Evolutionary conservation across 2,329 filamentous ascomycete genomes (phyloP).

Genomic region (Mycosphaerella sp.): DNA sequence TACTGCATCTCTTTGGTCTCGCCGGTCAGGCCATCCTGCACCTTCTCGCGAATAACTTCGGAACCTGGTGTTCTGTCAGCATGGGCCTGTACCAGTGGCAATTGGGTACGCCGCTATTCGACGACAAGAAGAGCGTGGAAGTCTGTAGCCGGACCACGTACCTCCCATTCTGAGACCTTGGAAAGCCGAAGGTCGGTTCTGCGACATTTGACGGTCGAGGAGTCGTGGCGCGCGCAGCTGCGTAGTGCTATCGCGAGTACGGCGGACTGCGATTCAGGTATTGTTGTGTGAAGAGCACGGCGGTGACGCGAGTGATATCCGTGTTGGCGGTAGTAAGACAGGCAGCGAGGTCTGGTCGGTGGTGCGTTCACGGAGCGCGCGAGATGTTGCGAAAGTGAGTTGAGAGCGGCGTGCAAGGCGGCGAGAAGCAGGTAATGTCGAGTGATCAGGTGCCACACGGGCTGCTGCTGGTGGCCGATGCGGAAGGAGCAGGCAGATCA

Average conservation of each 20-base stretch:
- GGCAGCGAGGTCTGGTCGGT: background rate
- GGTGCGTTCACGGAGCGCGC: background rate
- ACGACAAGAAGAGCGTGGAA: background rate
- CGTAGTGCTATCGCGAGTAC: slow-evolving; percentile 37
- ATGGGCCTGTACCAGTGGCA: background rate
- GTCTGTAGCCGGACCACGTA: slow-evolving; percentile 47
- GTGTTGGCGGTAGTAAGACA: slow-evolving; percentile 44
- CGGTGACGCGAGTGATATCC: slow-evolving; percentile 43
- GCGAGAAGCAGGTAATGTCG: background rate
- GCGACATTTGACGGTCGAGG: slow-evolving; percentile 60
- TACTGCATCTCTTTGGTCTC: slow-evolving; percentile 97
- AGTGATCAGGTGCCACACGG: slow-evolving; percentile 4
- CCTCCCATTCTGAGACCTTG: slow-evolving; percentile 90
- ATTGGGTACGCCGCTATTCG: background rate
- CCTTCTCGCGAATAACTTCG: slow-evolving; percentile 99
- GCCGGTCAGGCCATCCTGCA: slow-evolving; percentile 94
- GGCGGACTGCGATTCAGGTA: slow-evolving; percentile 43
- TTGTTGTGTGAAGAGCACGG: slow-evolving; percentile 35
- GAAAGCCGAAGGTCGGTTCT: slow-evolving; percentile 87
- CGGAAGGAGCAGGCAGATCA: background rate
- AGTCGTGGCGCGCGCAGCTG: slow-evolving; percentile 20
- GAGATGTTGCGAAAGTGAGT: background rate
- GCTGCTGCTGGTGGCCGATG: background rate
- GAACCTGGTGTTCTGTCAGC: slow-evolving; percentile 14
- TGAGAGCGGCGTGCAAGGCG: background rate